phyloP scores from a whole-genome alignment of 1,139 yeast genomes.

The Wickerhamiella infanticola region DNA sequence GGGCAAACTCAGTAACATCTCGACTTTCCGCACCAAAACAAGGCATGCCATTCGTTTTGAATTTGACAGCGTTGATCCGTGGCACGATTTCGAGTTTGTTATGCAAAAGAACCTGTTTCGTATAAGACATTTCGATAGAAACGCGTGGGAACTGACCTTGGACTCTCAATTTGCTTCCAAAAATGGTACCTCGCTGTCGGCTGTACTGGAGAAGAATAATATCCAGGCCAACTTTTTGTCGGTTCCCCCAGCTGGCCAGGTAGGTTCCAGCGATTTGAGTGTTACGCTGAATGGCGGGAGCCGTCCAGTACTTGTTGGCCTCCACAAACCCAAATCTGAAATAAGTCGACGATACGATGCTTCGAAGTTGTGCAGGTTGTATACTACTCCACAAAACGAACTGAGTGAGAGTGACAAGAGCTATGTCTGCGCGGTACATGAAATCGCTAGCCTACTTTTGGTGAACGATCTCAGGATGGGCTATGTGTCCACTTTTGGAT shows the following conservation, averaged over 20 bases:
- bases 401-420: neutral
- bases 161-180: neutral
- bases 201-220: constrained; percentile 9
- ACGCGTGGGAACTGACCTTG: neutral
- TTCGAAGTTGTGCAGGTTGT: constrained; percentile 3
- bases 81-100: constrained; percentile 12
- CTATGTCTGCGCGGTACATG: constrained; percentile 5
- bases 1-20: neutral
- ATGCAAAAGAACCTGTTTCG: constrained; percentile 5
- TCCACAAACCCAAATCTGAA: constrained; percentile 6
- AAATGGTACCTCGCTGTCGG: neutral
- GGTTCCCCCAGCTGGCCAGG: constrained; percentile 1
- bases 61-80: constrained; percentile 9
- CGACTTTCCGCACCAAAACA: neutral
- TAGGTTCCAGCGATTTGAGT: constrained; percentile 8
- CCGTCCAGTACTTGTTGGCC: constrained; percentile 10
- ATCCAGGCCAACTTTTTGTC: constrained; percentile 8
- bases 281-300: constrained; percentile 6
- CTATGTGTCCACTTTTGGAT: constrained; percentile 14
- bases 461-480: constrained; percentile 17
- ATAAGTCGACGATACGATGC: constrained; percentile 9
- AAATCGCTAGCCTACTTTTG: constrained; percentile 13
- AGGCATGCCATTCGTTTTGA: neutral
- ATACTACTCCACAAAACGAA: neutral
- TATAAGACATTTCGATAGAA: constrained; percentile 1